A percentile compares a stretch with the other conserved stretches of the same genome.
Evolutionary conservation across 2,329 filamentous ascomycete genomes (phyloP).

Genomic region (Dendryphion nanum): DNA sequence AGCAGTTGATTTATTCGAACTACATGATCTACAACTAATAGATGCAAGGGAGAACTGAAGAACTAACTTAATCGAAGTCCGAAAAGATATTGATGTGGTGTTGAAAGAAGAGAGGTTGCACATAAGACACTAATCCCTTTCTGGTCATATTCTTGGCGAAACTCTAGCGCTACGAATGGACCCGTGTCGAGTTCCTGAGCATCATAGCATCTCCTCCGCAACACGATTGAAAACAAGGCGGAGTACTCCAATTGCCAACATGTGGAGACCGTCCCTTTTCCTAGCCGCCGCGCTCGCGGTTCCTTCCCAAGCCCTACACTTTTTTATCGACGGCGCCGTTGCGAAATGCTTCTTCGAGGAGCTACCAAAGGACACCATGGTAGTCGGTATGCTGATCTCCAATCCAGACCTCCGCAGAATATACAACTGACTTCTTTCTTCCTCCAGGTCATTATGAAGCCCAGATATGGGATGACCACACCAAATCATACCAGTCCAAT

Average conservation of each 20-base stretch:
- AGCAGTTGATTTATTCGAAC: too few species aligned
- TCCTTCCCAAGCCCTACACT: conserved; percentile 82
- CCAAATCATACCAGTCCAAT: conserved; percentile 68
- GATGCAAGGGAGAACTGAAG: too few species aligned
- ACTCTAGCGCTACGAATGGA: too few species aligned
- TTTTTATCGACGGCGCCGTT: conserved; percentile 83
- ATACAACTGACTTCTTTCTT: background rate
- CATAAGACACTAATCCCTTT: too few species aligned
- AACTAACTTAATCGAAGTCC: too few species aligned
- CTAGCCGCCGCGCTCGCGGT: conserved; percentile 61
- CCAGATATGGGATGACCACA: conserved; percentile 75
- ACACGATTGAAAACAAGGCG: conserved; percentile 15
- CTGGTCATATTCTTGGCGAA: too few species aligned
- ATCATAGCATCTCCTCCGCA: conserved; percentile 19
- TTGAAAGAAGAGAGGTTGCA: too few species aligned
- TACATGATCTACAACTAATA: too few species aligned
- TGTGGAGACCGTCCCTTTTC: conserved; percentile 54
- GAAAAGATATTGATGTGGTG: too few species aligned
- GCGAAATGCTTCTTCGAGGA: conserved; percentile 99
- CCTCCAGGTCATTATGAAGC: conserved; percentile 74
- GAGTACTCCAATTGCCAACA: conserved; percentile 18
- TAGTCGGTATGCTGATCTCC: conserved; percentile 64
- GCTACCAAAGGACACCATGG: conserved; percentile 92
- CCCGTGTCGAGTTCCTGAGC: too few species aligned
- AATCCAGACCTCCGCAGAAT: background rate